phyloP scores from a whole-genome alignment of 1,139 yeast species.

The Blastobotrys proliferans region DNA sequence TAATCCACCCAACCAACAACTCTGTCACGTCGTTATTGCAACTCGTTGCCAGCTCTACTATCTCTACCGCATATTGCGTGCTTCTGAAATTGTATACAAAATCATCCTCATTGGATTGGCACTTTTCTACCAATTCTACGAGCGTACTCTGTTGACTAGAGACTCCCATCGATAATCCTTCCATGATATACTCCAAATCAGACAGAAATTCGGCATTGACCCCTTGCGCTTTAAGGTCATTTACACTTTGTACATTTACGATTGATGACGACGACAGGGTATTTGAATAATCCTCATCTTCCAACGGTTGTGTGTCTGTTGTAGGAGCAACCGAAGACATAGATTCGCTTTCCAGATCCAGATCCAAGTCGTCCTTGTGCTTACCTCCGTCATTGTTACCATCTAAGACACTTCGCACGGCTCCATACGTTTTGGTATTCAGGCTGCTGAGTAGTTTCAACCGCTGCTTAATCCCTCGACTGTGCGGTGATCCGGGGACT shows the following conservation, averaged over 20 bases:
- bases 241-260: conserved; percentile 22
- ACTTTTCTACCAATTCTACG: conserved; percentile 30
- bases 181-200: conserved; percentile 37
- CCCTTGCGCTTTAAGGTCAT: conserved; percentile 40
- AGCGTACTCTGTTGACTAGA: conserved; percentile 18
- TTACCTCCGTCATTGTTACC: not conserved
- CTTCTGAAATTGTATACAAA: conserved; percentile 24
- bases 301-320: not conserved
- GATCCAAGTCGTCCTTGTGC: conserved; percentile 13
- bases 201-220: conserved; percentile 34
- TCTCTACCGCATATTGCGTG: conserved; percentile 20
- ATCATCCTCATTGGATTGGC: conserved; percentile 23
- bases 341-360: conserved; percentile 3
- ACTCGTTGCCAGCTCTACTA: conserved; percentile 17
- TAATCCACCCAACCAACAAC: conserved; percentile 9
- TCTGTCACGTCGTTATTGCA: conserved; percentile 9
- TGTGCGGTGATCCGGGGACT: not conserved
- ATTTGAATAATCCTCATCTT: not conserved
- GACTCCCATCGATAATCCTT: conserved; percentile 29
- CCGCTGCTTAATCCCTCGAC: not conserved
- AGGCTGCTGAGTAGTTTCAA: conserved; percentile 5
- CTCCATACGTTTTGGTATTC: conserved; percentile 12
- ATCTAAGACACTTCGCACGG: conserved; percentile 1
- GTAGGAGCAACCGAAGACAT: too few species aligned
- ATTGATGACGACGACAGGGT: conserved; percentile 3